These are phyloP conservation scores for Xylariaceae sp. DNA, from an alignment of 2,329 filamentous ascomycete genomes.

Conservation along the genomic window DNA sequence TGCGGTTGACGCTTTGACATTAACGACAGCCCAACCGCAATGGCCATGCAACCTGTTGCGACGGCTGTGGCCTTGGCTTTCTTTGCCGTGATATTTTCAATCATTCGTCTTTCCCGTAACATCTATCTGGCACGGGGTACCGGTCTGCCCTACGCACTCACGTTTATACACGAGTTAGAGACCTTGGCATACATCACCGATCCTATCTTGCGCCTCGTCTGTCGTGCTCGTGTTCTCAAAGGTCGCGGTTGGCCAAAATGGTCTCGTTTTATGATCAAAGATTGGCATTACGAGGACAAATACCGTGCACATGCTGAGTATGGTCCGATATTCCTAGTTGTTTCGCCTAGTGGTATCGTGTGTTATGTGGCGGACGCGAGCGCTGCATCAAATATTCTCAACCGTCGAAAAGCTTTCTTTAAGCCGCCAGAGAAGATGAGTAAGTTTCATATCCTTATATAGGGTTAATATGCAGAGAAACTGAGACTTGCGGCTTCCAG, in stretches of 20 bases:
- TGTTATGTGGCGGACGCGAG: constrained; percentile 7
- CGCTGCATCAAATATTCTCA: constrained; percentile 2
- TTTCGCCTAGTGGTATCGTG: constrained; percentile 3
- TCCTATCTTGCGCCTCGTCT: constrained; percentile 2
- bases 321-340: constrained; percentile 3
- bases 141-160: constrained; percentile 5
- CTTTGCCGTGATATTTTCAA: not conserved
- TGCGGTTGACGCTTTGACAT: too few species aligned
- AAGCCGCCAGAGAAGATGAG: constrained; percentile 9
- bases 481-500: not conserved
- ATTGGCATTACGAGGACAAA: constrained; percentile 13
- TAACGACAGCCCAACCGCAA: too few species aligned
- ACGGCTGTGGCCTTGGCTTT: not conserved
- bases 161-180: constrained; percentile 4
- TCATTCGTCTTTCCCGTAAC: constrained; percentile 1
- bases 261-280: constrained; percentile 11
- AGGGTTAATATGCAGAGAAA: too few species aligned
- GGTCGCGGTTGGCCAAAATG: constrained; percentile 9
- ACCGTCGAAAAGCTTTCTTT: constrained; percentile 1
- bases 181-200: constrained; percentile 3
- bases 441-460: not conserved
- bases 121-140: not conserved
- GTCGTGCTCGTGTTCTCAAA: not conserved
- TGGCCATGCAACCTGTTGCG: too few species aligned
- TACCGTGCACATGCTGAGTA: constrained; percentile 3